These are phyloP conservation scores for Clarireedia paspali DNA, from an alignment of 2,329 filamentous ascomycete genomes.

Conservation along the genomic window DNA sequence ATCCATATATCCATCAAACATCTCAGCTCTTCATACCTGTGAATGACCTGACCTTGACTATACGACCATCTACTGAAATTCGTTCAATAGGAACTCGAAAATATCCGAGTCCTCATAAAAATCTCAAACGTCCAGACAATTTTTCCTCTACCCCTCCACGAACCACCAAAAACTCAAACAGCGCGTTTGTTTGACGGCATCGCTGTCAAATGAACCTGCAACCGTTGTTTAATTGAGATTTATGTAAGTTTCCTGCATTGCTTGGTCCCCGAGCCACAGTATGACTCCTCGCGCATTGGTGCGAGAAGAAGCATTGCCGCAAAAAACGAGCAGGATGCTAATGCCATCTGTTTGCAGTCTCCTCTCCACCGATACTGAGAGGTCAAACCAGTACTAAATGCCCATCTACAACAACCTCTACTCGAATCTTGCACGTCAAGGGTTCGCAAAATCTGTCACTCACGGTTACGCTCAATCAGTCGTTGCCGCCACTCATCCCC, in stretches of 20 bases:
- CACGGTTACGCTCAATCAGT: slow-evolving; percentile 98
- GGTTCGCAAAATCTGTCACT: slow-evolving; percentile 92
- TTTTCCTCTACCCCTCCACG: slow-evolving; percentile 2
- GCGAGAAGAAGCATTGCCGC: neutral
- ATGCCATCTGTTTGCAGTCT: slow-evolving; percentile 19
- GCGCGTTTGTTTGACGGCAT: slow-evolving; percentile 92
- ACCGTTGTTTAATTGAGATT: slow-evolving; percentile 24
- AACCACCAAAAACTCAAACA: slow-evolving; percentile 28
- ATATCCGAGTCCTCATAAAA: neutral
- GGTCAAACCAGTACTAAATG: slow-evolving; percentile 77
- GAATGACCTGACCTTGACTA: neutral
- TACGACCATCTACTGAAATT: neutral
- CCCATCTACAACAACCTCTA: slow-evolving; percentile 63
- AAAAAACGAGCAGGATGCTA: neutral
- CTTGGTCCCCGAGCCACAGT: slow-evolving; percentile 1
- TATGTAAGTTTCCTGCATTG: slow-evolving; percentile 9
- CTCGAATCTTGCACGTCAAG: slow-evolving; percentile 87
- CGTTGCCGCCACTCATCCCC: slow-evolving; percentile 84
- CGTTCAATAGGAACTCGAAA: neutral
- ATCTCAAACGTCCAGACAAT: neutral
- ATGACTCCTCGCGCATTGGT: neutral
- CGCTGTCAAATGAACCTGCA: slow-evolving; percentile 99
- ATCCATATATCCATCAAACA: neutral
- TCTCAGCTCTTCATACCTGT: neutral
- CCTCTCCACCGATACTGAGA: slow-evolving; percentile 46